Evolutionary conservation across 2,329 filamentous ascomycete species (phyloP), one percentile per base, ranked within the genome.

Genomic region (Chrysosphaeria jannelii): DNA sequence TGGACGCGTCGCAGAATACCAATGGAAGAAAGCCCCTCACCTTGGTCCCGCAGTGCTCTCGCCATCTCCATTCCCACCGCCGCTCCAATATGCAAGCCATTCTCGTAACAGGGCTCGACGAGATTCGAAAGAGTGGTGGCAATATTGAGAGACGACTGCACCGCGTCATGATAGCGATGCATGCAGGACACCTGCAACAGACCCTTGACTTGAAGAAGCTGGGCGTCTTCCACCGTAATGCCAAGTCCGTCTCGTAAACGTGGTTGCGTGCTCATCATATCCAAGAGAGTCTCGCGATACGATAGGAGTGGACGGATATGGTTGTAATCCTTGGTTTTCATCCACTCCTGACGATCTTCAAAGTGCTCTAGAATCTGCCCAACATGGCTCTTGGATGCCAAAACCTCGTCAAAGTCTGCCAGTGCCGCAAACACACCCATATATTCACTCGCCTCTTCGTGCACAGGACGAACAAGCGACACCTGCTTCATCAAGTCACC

Each of bases 21-120:
- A 28, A 97, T 90, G 0, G 85, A 90, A 0, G 74, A 63, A 11
- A 68, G 62, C 49, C 75, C 74, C 41, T 97, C 81, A 8, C 78
- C 78, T 38, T 90, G 71, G 30, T 88, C 76, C 81, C 85, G 97
- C 1, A 97, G 49, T 5, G 88, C 76, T 35, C 71, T 76, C 8
- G 88, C 79, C 6, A 74, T 61, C 40, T 93, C 85, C 25, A 81
- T 59, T 31, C 67, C 64, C 19, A 78, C 61, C 8, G 66, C 66
- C 8, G 66, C 71, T 36, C 78, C 69, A 21, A 91, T 61, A 27
- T 65, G 58, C 3, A 93, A 45, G 0, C 70, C 74, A n/a, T 75
- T 43, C 0, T 58, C 50, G 28, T 57, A 53, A 37, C 72, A 85
- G 4, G 64, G 50, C 5, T 50, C 39, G n/a, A 78, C 60, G 13